These are phyloP conservation scores for Entonaema liquescens DNA, from an alignment of 495 filamentous ascomycete genomes.

Conservation along the genomic window DNA sequence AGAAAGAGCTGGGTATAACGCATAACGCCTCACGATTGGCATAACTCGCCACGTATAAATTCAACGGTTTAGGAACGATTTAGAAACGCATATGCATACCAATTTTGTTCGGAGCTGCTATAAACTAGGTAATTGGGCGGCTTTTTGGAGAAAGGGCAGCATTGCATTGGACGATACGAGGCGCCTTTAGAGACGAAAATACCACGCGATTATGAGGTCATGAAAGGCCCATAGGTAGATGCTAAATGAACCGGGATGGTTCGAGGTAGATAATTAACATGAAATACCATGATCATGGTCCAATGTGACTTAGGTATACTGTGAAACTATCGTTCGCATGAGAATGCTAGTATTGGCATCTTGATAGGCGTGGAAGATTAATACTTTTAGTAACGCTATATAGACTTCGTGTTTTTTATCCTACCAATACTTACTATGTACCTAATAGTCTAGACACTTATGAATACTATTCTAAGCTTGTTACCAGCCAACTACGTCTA, in stretches of 20 bases:
- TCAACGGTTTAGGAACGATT: neutral
- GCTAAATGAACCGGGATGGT: neutral
- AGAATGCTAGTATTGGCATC: no score
- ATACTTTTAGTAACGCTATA: no score
- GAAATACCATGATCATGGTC: neutral
- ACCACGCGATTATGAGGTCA: neutral
- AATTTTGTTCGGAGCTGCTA: neutral
- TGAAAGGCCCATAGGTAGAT: neutral
- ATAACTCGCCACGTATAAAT: neutral
- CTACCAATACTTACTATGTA: no score
- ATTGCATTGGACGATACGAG: slow-evolving; percentile 1
- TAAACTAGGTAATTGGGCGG: neutral
- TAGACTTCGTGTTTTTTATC: no score
- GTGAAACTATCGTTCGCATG: no score
- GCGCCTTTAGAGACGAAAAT: neutral
- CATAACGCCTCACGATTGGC: no score
- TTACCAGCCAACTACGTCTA: no score
- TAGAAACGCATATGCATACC: neutral
- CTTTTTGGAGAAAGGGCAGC: neutral
- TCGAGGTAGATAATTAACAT: neutral
- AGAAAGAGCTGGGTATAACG: no score
- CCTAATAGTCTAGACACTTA: no score
- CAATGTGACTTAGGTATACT: neutral
- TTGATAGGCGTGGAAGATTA: no score
- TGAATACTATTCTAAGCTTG: no score